Conservation (phyloP, 2,329 filamentous ascomycete genomes). For the Cordyceps cicadae region DNA sequence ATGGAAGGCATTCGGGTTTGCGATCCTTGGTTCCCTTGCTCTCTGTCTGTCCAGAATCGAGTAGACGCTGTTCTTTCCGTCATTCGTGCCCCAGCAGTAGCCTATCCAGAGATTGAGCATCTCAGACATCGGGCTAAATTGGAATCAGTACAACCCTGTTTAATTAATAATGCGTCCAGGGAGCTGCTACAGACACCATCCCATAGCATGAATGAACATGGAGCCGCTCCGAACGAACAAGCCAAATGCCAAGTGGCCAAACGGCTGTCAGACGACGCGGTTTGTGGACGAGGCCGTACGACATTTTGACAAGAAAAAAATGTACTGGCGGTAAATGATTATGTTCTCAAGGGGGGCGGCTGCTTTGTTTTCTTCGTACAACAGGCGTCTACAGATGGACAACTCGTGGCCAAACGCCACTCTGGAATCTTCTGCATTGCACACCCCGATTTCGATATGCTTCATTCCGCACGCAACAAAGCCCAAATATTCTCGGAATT, state of each 20-base stretch:
- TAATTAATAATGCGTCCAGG: slow-evolving; percentile 6
- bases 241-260: background rate
- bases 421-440: too few species aligned
- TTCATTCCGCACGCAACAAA: too few species aligned
- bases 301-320: too few species aligned
- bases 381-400: too few species aligned
- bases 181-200: background rate
- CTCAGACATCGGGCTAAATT: background rate
- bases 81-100: too few species aligned
- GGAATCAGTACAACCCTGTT: background rate
- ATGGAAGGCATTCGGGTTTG: background rate
- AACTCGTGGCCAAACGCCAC: too few species aligned
- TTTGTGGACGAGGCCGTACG: background rate
- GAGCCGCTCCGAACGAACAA: background rate
- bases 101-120: background rate
- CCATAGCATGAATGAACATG: background rate
- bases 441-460: too few species aligned
- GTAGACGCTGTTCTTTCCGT: too few species aligned
- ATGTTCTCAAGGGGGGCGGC: too few species aligned
- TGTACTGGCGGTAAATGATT: too few species aligned
- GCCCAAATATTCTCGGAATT: too few species aligned
- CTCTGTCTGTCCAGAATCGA: background rate
- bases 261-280: background rate
- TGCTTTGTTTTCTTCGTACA: too few species aligned
- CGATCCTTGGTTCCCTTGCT: background rate